Percentiles rank a stretch among this genome's conserved stretches.
These are phyloP conservation scores for Emergomyces pasteurianus DNA, from an alignment of 2,329 filamentous ascomycete species.

Conservation along the genomic window DNA sequence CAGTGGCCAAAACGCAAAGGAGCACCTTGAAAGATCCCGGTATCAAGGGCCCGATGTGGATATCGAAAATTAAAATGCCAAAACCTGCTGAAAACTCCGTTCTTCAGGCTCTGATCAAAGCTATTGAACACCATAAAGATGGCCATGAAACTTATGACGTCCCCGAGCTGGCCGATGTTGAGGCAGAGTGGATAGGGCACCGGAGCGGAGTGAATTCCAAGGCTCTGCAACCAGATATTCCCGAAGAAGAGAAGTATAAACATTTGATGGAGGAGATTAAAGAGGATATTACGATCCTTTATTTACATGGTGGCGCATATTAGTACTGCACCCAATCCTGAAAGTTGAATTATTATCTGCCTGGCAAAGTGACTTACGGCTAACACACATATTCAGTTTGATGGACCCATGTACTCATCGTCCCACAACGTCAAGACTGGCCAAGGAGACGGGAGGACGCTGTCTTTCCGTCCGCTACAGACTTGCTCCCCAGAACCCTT, in stretches of 20 bases:
- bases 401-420: conserved; percentile 36
- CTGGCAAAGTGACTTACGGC: background rate
- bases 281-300: conserved; percentile 32
- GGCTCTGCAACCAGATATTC: conserved; percentile 27
- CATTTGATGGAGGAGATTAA: conserved; percentile 28
- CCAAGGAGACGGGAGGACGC: conserved; percentile 28
- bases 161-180: conserved; percentile 25
- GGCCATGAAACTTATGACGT: conserved; percentile 28
- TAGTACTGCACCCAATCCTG: conserved; percentile 22
- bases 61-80: conserved; percentile 56
- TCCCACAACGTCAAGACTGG: conserved; percentile 24
- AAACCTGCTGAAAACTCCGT: conserved; percentile 42
- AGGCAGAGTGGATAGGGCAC: conserved; percentile 37
- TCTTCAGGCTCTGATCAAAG: conserved; percentile 25
- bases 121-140: conserved; percentile 28
- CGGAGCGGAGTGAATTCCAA: conserved; percentile 28
- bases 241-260: conserved; percentile 33
- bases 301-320: conserved; percentile 37
- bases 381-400: conserved; percentile 17
- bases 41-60: conserved; percentile 71
- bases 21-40: conserved; percentile 51
- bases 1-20: conserved; percentile 52
- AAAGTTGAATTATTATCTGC: background rate
- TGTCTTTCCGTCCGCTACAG: conserved; percentile 36
- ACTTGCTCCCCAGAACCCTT: conserved; percentile 37